Evolutionary conservation across 768 basidiomycete genomes (phyloP), one percentile per base, ranked within the genome.

Genomic region (Tricholoma sp.): DNA sequence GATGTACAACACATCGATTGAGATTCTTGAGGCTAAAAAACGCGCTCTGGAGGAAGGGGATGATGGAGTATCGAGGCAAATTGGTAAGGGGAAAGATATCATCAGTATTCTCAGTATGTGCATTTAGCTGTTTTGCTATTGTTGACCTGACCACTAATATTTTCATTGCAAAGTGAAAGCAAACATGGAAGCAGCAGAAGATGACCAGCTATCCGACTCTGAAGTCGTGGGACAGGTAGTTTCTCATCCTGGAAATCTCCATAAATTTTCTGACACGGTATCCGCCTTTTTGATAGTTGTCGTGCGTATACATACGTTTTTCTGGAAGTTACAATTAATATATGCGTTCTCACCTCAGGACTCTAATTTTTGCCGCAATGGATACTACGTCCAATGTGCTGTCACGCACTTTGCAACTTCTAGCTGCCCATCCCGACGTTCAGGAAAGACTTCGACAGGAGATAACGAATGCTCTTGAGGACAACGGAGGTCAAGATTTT

Each of bases 381-480:
- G 78, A 79, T 59, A 79, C 78, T 0, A 79, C 79, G 0, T 76
- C 78, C 10, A 67, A 63, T n/a, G 72, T 73, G 2, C 62, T 80
- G 11, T 66, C 72, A 6, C 69, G 74, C 0, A 71, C 64, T 11
- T 50, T 81, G n/a, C 62, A 71, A 31, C 59, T 72, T 4, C 69
- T 80, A 4, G 65, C 76, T 2, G 53, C 57, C 5, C 61, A 71
- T 55, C 63, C 58, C n/a, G 63, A 69, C 8, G 64, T 63, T 1
- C 74, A 75, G 50, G 68, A 71, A 4, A 73, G 63, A 46, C 63
- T 79, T 19, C 69, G 78, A 10, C 14, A 63, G 7, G 77, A 79
- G 58, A 60, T 79, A 21, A 31, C 53, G 1, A 52, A 64, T 21
- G 72, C 72, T 2, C 55, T 58, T 4, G 59, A 51, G 2, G 53